Conservation (phyloP, 805 yeast species). For the Torulaspora maleeae region DNA sequence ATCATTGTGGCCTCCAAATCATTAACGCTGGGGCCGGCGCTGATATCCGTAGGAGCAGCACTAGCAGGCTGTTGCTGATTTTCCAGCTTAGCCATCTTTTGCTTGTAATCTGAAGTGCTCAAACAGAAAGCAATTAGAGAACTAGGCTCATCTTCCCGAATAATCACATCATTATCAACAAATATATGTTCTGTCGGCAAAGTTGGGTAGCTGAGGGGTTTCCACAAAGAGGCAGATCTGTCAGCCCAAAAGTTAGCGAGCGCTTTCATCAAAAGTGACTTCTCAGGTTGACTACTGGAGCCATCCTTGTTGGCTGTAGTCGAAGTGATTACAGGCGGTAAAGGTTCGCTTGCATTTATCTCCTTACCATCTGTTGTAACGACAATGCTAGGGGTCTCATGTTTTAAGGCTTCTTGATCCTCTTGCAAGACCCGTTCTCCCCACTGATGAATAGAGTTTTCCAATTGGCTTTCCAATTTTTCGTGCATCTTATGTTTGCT, state of each 20-base stretch:
- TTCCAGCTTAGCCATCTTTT: slow-evolving; percentile 45
- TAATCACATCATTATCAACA: slow-evolving; percentile 88
- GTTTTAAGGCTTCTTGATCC: slow-evolving; percentile 3
- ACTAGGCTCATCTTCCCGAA: slow-evolving; percentile 94
- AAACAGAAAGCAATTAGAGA: slow-evolving; percentile 90
- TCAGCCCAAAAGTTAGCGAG: slow-evolving; percentile 96
- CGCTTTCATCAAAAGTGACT: slow-evolving; percentile 72
- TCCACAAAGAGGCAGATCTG: slow-evolving; percentile 92
- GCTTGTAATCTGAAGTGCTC: slow-evolving; percentile 75
- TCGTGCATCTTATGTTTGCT: slow-evolving; percentile 17
- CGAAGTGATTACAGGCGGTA: slow-evolving; percentile 21
- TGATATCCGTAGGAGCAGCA: slow-evolving; percentile 5
- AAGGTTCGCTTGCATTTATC: slow-evolving; percentile 14
- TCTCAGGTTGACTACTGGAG: slow-evolving; percentile 50
- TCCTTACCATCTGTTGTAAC: slow-evolving; percentile 11
- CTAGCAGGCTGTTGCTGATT: slow-evolving; percentile 12
- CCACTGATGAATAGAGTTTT: slow-evolving; percentile 33
- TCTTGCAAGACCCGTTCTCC: slow-evolving; percentile 24
- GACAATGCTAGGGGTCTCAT: slow-evolving; percentile 7
- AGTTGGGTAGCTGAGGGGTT: slow-evolving; percentile 81
- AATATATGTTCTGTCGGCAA: slow-evolving; percentile 79
- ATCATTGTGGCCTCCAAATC: slow-evolving; percentile 5
- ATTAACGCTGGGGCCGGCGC: slow-evolving; percentile 3
- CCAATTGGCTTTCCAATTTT: slow-evolving; percentile 30
- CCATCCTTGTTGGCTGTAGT: slow-evolving; percentile 26